A percentile compares a stretch with the other conserved stretches of the same genome.
These are phyloP conservation scores for Alternaria sp. DNA, from an alignment of 2,329 filamentous ascomycete species.

Conservation along the genomic window DNA sequence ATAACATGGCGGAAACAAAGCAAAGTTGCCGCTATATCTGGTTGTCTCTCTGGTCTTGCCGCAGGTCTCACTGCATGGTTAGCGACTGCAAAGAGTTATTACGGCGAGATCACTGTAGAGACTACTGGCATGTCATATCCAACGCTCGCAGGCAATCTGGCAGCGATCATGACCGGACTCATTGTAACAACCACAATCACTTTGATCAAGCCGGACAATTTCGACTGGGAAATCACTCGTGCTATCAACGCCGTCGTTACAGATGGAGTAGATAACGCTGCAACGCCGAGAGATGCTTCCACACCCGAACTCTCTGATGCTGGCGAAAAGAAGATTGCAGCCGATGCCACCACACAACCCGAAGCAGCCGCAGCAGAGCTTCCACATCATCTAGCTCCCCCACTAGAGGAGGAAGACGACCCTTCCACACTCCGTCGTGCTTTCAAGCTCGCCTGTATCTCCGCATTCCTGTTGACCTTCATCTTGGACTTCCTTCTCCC, in stretches of 20 bases:
- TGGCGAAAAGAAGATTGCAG: constrained; percentile 20
- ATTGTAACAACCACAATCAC: constrained; percentile 49
- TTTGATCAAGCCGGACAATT: constrained; percentile 47
- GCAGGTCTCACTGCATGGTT: constrained; percentile 52
- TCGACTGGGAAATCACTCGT: constrained; percentile 53
- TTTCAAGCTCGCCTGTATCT: constrained; percentile 50
- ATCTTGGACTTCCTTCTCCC: constrained; percentile 53
- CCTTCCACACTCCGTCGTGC: constrained; percentile 44
- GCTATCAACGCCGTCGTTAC: constrained; percentile 46
- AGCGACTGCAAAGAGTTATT: constrained; percentile 46
- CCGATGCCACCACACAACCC: constrained; percentile 5
- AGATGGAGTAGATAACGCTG: constrained; percentile 18
- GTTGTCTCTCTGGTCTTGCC: constrained; percentile 45
- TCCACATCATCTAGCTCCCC: constrained; percentile 27
- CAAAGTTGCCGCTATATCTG: constrained; percentile 44
- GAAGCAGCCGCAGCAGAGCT: constrained; percentile 12
- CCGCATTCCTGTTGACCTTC: constrained; percentile 51
- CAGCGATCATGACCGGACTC: constrained; percentile 46
- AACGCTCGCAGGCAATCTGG: constrained; percentile 53
- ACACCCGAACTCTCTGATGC: constrained; percentile 17
- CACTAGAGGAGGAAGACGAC: constrained; percentile 38
- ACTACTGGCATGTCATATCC: constrained; percentile 52
- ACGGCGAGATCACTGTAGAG: constrained; percentile 51
- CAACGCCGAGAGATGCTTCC: constrained; percentile 12
- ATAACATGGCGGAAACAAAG: constrained; percentile 51